Evolutionary conservation across 2,329 filamentous ascomycete species (phyloP).

Genomic region (Cladorrhinum sp.): DNA sequence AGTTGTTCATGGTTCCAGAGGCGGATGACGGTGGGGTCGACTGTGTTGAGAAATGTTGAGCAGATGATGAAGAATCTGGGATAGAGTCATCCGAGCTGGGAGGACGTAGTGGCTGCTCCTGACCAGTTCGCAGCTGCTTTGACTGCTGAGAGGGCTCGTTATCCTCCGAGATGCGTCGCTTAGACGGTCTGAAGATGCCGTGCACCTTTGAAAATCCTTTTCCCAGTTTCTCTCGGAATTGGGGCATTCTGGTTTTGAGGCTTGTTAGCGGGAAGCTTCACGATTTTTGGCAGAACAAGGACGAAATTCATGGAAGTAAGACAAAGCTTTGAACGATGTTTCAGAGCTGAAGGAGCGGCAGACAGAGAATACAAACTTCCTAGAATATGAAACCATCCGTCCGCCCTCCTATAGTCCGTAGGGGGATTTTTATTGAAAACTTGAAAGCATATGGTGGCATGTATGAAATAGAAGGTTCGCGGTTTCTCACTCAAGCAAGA

Average conservation of each 20-base stretch:
- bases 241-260: slow-evolving; percentile 12
- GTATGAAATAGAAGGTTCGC: no score
- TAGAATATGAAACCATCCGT: no score
- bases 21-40: not conserved
- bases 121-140: slow-evolving; percentile 17
- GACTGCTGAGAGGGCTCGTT: slow-evolving; percentile 1
- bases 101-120: not conserved
- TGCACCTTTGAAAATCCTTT: slow-evolving; percentile 14
- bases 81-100: not conserved
- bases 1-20: not conserved
- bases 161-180: slow-evolving; percentile 14
- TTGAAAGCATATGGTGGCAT: no score
- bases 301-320: not conserved
- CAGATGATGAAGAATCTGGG: not conserved
- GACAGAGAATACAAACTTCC: no score
- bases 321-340: no score
- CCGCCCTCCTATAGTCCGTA: no score
- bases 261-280: not conserved
- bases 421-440: no score
- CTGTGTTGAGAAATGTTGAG: not conserved
- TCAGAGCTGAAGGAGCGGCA: no score
- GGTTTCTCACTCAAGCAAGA: no score
- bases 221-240: slow-evolving; percentile 15
- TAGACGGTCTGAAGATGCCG: slow-evolving; percentile 15
- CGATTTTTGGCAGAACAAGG: not conserved